Conservation (phyloP, 768 basidiomycete species). For the Pholiota microspora region DNA sequence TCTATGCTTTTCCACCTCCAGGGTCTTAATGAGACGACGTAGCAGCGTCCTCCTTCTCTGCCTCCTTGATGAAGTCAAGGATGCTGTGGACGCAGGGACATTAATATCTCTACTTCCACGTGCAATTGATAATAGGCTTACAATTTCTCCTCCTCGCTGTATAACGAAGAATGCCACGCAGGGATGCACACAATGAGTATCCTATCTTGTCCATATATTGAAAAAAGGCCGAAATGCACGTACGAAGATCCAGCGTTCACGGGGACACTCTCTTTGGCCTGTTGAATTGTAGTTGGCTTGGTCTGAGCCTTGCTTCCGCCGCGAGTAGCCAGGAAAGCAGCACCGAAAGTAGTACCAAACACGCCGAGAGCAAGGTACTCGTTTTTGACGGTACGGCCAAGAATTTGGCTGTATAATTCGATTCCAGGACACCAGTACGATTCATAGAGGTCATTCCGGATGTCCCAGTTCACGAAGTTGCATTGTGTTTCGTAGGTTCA, state of each 20-base stretch:
- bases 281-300: conserved; percentile 44
- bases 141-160: conserved; percentile 85
- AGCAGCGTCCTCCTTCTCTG: conserved; percentile 65
- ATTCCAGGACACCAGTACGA: background rate
- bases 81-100: conserved; percentile 45
- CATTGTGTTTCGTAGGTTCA: too few species aligned
- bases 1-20: conserved; percentile 1
- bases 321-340: conserved; percentile 50
- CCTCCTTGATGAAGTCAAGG: conserved; percentile 75
- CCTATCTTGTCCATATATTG: background rate
- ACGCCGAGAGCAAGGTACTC: conserved; percentile 77
- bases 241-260: conserved; percentile 68
- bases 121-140: conserved; percentile 35
- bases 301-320: conserved; percentile 50
- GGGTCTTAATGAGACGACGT: conserved; percentile 14
- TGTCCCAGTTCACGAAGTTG: background rate
- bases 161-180: conserved; percentile 5
- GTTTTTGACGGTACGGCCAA: conserved; percentile 79
- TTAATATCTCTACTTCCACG: conserved; percentile 11
- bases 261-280: conserved; percentile 64
- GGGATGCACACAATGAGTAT: conserved; percentile 12
- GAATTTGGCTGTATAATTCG: conserved; percentile 51
- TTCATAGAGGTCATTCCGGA: background rate
- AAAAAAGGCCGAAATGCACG: conserved; percentile 25
- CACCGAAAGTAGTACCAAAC: conserved; percentile 53